Conservation (phyloP, 352 stramenopile species). For the Thraustochytrium sp. region DNA sequence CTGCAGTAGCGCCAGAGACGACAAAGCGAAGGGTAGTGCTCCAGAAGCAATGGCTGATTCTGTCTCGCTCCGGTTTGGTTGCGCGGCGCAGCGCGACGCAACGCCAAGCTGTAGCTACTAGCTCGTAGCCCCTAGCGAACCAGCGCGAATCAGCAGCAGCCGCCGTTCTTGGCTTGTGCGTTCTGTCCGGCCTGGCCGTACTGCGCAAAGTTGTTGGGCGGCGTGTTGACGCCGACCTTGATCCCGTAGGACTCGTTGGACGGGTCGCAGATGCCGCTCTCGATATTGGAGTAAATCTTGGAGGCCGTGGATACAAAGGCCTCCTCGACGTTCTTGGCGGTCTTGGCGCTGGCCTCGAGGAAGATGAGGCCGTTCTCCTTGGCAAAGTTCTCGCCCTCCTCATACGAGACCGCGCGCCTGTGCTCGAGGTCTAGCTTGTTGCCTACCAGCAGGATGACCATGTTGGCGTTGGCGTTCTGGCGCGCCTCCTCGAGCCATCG, state of each 20-base stretch:
- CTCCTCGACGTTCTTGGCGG: conserved; percentile 94
- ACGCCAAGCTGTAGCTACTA: too few relatives aligned
- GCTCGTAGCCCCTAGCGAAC: too few relatives aligned
- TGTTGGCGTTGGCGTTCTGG: conserved; percentile 97
- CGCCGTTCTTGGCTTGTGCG: conserved; percentile 15
- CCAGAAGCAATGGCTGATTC: too few relatives aligned
- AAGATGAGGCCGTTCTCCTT: conserved; percentile 99
- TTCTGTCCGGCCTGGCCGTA: conserved; percentile 12
- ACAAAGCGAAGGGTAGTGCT: too few relatives aligned
- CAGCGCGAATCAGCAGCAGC: not conserved
- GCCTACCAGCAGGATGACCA: conserved; percentile 98
- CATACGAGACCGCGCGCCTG: conserved; percentile 84
- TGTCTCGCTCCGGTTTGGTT: too few relatives aligned
- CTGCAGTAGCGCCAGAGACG: too few relatives aligned
- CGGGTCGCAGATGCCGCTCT: conserved; percentile 84
- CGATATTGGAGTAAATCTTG: conserved; percentile 93
- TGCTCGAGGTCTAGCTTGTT: conserved; percentile 41
- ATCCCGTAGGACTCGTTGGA: conserved; percentile 73
- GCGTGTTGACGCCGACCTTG: conserved; percentile 44
- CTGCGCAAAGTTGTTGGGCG: conserved; percentile 34
- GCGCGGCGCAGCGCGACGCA: too few relatives aligned
- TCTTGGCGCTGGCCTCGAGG: conserved; percentile 98
- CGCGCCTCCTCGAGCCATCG: conserved; percentile 96
- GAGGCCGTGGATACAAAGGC: conserved; percentile 90
- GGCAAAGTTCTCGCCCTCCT: conserved; percentile 97